Evolutionary conservation across 2,329 filamentous ascomycete genomes (phyloP), one percentile per base, ranked within the genome.

Genomic region (Trichoderma lentiforme): DNA sequence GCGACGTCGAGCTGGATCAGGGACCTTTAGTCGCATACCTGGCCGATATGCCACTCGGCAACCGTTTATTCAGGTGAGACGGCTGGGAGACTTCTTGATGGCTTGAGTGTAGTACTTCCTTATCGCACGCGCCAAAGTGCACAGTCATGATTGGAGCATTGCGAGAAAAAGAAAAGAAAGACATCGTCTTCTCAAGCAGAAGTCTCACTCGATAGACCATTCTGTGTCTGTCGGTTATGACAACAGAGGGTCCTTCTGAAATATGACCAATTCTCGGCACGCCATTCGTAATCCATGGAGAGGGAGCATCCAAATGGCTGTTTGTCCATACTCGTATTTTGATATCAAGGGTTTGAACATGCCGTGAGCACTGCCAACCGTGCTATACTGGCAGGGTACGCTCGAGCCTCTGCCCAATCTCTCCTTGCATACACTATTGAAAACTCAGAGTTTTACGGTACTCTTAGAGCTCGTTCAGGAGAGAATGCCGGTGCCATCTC

Each of bases 361-460:
- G 28, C 36, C 8, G 36, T 11, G 14, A 26, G 28, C 30, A 26
- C 56, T n/a, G 32, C 56, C 14, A 69, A 60, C 26, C n/a, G n/a
- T 30, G 56, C 39, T 26, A 34, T 51, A 28, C 47, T 51, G 21
- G 8, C 32, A 53, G 30, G 32, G 47, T 56, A 24, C 28, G 39
- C 36, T 51, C n/a, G 32, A 61, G 39, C 39, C 47, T 66, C 28
- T 32, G n/a, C 34, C 12, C 15, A 18, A n/a, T 69, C 28, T 18
- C n/a, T 36, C 66, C 66, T 69, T 69, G 66, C 66, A 69, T 69
- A 34, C 53, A 60, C 66, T 69, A 69, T 69, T 47, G 66, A 36
- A 69, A 69, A 57, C 56, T n/a, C 28, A 43, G 66, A 36, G 36
- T 47, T 34, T 24, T 68, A 2, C 63, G 32, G 47, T 15, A 39